phyloP scores from a whole-genome alignment of 805 yeast genomes.

The Cyberlindnera sargentensis region DNA sequence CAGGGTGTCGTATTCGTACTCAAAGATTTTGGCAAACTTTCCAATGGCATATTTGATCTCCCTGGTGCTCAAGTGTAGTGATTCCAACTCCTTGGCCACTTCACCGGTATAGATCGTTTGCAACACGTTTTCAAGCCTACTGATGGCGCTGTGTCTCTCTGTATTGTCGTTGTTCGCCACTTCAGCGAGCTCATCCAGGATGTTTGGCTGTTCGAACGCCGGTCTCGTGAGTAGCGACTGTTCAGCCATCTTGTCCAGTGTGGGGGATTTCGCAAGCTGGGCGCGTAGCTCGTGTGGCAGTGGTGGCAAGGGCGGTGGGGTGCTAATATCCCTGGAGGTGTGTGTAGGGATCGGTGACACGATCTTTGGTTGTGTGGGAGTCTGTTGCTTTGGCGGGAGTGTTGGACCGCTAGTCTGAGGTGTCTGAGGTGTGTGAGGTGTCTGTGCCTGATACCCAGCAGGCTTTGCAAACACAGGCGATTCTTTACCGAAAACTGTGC shows the following conservation, averaged over 20 bases:
- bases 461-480: conserved; percentile 39
- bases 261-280: conserved; percentile 13
- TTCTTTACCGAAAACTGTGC: conserved; percentile 31
- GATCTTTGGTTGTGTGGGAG: background rate
- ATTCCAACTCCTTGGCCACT: conserved; percentile 17
- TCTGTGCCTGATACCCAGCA: conserved; percentile 3
- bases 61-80: conserved; percentile 16
- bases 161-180: background rate
- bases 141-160: conserved; percentile 5
- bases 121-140: conserved; percentile 17
- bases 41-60: conserved; percentile 27
- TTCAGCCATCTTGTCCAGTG: conserved; percentile 9
- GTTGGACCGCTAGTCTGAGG: conserved; percentile 1
- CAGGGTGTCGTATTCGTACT: conserved; percentile 27
- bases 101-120: conserved; percentile 19
- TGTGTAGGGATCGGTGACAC: background rate
- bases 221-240: conserved; percentile 5
- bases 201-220: conserved; percentile 19
- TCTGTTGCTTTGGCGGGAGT: conserved; percentile 5
- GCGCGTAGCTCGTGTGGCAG: conserved; percentile 27
- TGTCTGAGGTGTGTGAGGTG: conserved; percentile 2
- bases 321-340: background rate
- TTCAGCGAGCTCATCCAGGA: conserved; percentile 12
- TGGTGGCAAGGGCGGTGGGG: conserved; percentile 33
- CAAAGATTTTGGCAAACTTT: conserved; percentile 31